Conservation (phyloP, 2,329 filamentous ascomycete species). For the Trichophyton equinum region DNA sequence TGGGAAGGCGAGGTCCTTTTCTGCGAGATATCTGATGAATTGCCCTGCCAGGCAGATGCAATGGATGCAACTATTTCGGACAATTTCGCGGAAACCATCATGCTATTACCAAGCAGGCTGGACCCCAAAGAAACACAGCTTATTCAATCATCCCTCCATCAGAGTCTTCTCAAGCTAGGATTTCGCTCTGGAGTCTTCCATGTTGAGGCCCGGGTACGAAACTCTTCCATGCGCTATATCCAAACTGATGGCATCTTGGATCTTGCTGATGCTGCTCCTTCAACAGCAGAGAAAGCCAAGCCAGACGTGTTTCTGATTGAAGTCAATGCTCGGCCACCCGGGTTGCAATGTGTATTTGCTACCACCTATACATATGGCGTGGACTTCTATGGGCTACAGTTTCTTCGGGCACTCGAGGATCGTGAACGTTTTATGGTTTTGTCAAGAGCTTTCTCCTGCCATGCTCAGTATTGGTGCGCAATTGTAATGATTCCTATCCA, state of each 20-base stretch:
- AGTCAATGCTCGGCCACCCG: constrained; percentile 19
- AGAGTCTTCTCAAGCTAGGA: neutral
- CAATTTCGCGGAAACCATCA: neutral
- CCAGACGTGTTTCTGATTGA: constrained; percentile 16
- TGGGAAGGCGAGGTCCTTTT: constrained; percentile 32
- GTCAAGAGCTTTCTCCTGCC: constrained; percentile 14
- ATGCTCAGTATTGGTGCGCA: constrained; percentile 9
- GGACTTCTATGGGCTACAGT: constrained; percentile 13
- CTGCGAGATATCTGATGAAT: constrained; percentile 30
- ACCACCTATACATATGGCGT: constrained; percentile 15
- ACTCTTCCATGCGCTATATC: neutral
- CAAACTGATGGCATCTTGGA: neutral
- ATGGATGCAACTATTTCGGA: neutral
- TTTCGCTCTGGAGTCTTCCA: constrained; percentile 6
- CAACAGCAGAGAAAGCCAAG: neutral
- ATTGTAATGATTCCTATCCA: neutral
- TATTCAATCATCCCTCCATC: neutral
- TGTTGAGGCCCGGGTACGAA: constrained; percentile 4
- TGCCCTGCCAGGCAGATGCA: constrained; percentile 21
- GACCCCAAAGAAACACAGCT: neutral
- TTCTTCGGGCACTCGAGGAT: neutral
- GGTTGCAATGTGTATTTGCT: constrained; percentile 9
- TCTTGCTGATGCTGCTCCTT: neutral
- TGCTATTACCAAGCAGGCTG: neutral
- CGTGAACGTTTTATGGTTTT: constrained; percentile 10